Evolutionary conservation across 805 yeast species (phyloP).

Genomic region (Cyberlindnera euphorbiiphila): DNA sequence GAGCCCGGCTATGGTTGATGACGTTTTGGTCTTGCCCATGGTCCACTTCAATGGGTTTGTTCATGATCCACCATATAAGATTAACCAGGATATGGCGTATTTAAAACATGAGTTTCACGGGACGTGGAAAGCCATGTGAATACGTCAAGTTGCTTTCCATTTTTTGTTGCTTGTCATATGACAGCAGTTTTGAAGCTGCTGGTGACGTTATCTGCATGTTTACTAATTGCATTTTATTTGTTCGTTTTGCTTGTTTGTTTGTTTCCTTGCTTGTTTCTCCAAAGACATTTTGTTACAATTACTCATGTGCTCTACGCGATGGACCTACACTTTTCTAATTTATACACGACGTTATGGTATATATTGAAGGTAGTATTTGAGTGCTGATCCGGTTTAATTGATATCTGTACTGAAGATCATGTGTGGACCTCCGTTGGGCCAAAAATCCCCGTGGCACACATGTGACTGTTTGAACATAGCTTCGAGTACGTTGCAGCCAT

Average conservation of each 20-base stretch:
- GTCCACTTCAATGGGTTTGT: conserved; percentile 22
- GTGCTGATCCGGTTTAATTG: too few species aligned
- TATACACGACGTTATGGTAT: too few species aligned
- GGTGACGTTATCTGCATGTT: too few species aligned
- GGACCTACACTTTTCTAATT: too few species aligned
- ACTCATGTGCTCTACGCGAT: too few species aligned
- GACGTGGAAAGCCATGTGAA: conserved; percentile 18
- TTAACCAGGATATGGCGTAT: conserved; percentile 10
- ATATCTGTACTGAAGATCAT: conserved; percentile 1
- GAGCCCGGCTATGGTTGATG: conserved; percentile 20
- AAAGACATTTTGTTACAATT: not conserved
- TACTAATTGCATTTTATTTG: not conserved
- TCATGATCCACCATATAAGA: conserved; percentile 11
- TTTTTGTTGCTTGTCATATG: too few species aligned
- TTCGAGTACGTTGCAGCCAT: not conserved
- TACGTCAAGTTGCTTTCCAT: too few species aligned
- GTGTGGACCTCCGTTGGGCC: too few species aligned
- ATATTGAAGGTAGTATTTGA: too few species aligned
- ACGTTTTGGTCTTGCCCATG: conserved; percentile 21
- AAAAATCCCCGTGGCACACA: too few species aligned
- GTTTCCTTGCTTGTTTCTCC: not conserved
- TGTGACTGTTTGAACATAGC: too few species aligned
- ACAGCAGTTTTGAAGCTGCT: too few species aligned
- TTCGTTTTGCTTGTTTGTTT: not conserved
- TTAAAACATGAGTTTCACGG: conserved; percentile 24